Percentiles rank a stretch among this genome's conserved stretches.
Conservation (phyloP, 352 stramenopile species). For the Globisporangium cederbergense region DNA sequence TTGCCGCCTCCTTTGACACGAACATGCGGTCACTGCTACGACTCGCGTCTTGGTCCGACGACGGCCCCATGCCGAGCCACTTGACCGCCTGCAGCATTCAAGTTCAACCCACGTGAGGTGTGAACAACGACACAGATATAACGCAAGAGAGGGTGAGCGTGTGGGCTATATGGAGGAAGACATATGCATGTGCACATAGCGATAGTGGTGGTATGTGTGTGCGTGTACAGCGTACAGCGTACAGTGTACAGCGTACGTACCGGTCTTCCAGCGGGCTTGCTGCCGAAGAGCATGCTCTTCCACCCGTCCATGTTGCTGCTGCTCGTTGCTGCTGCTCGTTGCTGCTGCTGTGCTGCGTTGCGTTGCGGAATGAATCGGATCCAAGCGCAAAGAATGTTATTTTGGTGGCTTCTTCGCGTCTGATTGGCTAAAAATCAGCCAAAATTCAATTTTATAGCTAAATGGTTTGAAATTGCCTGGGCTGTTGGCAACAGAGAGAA, state of each 20-base stretch:
- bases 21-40: slow-evolving; percentile 61
- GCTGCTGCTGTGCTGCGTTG: no score
- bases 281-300: slow-evolving; percentile 38
- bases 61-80: slow-evolving; percentile 70
- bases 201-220: no score
- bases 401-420: background rate
- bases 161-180: background rate
- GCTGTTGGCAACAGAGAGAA: background rate
- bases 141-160: background rate
- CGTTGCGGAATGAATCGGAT: background rate
- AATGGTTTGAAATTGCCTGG: background rate
- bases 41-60: slow-evolving; percentile 23
- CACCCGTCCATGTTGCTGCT: slow-evolving; percentile 27
- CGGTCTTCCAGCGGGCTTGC: slow-evolving; percentile 24
- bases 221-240: no score
- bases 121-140: background rate
- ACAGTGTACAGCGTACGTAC: slow-evolving; percentile 2
- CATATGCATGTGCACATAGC: background rate
- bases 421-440: background rate
- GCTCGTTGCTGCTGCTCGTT: no score
- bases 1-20: slow-evolving; percentile 51
- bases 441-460: background rate
- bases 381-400: background rate
- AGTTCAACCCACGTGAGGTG: background rate
- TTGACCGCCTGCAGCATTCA: slow-evolving; percentile 57